These are phyloP conservation scores for Erysimum cheiri DNA, from an alignment of 441 rosid species.

Conservation along the genomic window DNA sequence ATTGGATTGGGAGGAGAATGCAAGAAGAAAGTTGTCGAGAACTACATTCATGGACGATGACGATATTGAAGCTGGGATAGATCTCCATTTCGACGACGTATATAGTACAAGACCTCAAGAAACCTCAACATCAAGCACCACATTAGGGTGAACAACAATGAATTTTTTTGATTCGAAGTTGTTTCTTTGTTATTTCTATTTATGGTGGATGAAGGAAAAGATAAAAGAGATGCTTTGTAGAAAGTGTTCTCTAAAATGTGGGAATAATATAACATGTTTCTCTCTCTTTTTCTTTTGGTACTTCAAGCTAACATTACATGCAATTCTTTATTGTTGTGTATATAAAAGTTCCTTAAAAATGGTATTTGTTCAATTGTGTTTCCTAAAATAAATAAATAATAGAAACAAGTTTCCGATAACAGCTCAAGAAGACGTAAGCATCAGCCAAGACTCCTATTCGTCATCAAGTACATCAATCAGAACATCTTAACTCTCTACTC, in stretches of 20 bases:
- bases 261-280: conserved; percentile 21
- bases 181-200: not conserved
- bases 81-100: conserved; percentile 85
- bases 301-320: conserved; percentile 6
- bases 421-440: no score
- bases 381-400: no score
- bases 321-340: conserved; percentile 41
- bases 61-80: conserved; percentile 64
- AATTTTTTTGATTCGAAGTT: conserved; percentile 37
- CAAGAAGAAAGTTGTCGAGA: conserved; percentile 50
- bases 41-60: conserved; percentile 58
- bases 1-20: conserved; percentile 52
- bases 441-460: no score
- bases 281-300: not conserved
- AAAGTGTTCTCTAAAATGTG: conserved; percentile 35
- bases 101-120: conserved; percentile 76
- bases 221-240: conserved; percentile 31
- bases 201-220: conserved; percentile 18
- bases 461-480: no score
- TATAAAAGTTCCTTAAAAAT: conserved; percentile 15
- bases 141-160: conserved; percentile 20
- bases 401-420: no score
- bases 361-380: not conserved
- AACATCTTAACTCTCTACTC: not conserved
- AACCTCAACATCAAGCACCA: conserved; percentile 46